These are phyloP conservation scores for Austroboletus niveus DNA, from an alignment of 1,284 basidiomycete species.

Conservation along the genomic window DNA sequence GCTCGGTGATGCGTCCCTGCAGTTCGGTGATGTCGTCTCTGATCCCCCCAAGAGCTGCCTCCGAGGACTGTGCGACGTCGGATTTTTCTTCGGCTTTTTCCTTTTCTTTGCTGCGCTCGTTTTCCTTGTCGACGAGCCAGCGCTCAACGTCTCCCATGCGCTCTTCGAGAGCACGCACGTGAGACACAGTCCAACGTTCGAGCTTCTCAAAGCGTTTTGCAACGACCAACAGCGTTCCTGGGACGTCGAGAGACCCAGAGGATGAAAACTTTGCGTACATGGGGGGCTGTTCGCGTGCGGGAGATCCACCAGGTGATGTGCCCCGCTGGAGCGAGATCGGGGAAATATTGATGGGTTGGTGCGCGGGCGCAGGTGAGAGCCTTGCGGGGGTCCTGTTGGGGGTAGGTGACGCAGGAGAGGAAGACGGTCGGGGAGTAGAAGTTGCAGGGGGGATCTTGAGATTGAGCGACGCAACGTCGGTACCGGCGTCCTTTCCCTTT, in stretches of 20 bases:
- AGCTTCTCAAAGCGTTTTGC: constrained; percentile 68
- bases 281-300: constrained; percentile 59
- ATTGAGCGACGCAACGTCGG: constrained; percentile 50
- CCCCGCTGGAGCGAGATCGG: constrained; percentile 35
- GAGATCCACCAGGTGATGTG: constrained; percentile 49
- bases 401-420: constrained; percentile 54
- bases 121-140: constrained; percentile 78
- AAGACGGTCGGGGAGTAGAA: constrained; percentile 40
- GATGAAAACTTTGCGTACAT: constrained; percentile 71
- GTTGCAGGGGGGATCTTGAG: constrained; percentile 44
- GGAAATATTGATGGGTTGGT: constrained; percentile 32
- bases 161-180: constrained; percentile 78
- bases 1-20: constrained; percentile 65
- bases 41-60: constrained; percentile 44
- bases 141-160: constrained; percentile 81
- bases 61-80: constrained; percentile 1
- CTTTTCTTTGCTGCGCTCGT: constrained; percentile 37
- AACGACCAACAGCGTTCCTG: constrained; percentile 55
- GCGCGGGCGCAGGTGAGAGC: constrained; percentile 42
- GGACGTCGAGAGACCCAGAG: constrained; percentile 67
- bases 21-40: constrained; percentile 68
- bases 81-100: constrained; percentile 11
- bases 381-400: constrained; percentile 57
- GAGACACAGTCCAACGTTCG: constrained; percentile 81
- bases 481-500: constrained; percentile 47